These are phyloP conservation scores for Trichoderma atroviride DNA, from an alignment of 2,329 filamentous ascomycete species.

Conservation along the genomic window DNA sequence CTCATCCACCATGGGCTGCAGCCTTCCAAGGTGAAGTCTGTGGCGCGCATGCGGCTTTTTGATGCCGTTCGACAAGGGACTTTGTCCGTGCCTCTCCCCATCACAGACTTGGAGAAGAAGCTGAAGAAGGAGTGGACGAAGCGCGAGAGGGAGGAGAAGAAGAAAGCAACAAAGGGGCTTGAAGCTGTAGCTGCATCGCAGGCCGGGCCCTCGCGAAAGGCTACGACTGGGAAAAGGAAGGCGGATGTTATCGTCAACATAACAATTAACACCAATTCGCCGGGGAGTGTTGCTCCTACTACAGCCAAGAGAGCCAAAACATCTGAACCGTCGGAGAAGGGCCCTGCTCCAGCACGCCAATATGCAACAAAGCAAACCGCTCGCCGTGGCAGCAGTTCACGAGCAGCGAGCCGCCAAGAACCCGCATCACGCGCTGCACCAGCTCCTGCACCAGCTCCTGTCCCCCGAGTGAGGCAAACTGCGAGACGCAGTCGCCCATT, in stretches of 20 bases:
- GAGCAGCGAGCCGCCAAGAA: conserved; percentile 18
- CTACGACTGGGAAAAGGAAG: background rate
- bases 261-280: background rate
- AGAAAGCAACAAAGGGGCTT: conserved; percentile 36
- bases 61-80: conserved; percentile 55
- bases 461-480: conserved; percentile 28
- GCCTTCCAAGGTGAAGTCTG: conserved; percentile 59
- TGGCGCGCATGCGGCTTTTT: conserved; percentile 61
- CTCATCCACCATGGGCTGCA: conserved; percentile 63
- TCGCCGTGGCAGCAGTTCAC: conserved; percentile 28
- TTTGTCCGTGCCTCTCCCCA: conserved; percentile 52
- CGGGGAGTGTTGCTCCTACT: background rate
- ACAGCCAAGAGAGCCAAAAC: background rate
- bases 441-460: conserved; percentile 6
- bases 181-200: background rate
- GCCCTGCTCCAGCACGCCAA: background rate
- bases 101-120: conserved; percentile 54
- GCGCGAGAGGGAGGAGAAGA: conserved; percentile 53
- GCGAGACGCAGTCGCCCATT: conserved; percentile 37
- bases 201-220: background rate
- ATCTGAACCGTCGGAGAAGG: background rate
- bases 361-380: background rate
- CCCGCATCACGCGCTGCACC: background rate
- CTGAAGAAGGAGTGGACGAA: conserved; percentile 61
- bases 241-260: background rate